A percentile compares a stretch with the other conserved stretches of the same genome.
phyloP scores from a whole-genome alignment of 495 filamentous ascomycete species.

The Cercophora scortea region DNA sequence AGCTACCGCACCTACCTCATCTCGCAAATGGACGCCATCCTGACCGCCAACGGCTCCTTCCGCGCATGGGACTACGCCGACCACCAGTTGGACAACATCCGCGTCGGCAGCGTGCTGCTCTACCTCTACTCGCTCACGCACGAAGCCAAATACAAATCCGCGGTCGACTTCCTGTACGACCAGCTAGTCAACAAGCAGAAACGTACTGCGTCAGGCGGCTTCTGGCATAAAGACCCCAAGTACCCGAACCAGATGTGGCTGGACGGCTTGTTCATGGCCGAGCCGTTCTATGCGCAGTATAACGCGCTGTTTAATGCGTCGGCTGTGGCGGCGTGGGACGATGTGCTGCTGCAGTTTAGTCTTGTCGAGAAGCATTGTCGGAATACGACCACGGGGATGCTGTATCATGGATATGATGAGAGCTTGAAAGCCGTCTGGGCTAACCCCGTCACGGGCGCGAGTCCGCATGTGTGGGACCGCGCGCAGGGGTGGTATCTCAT shows the following conservation, averaged over 20 bases:
- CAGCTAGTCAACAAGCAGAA: slow-evolving; percentile 39
- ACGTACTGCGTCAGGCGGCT: slow-evolving; percentile 40
- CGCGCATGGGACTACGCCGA: slow-evolving; percentile 28
- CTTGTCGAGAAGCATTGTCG: slow-evolving; percentile 44
- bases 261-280: slow-evolving; percentile 47
- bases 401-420: slow-evolving; percentile 54
- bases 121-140: slow-evolving; percentile 33
- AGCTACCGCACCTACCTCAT: slow-evolving; percentile 14
- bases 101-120: slow-evolving; percentile 40
- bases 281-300: slow-evolving; percentile 43
- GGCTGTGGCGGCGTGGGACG: slow-evolving; percentile 24
- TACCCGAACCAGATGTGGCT: slow-evolving; percentile 54
- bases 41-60: slow-evolving; percentile 31
- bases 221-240: slow-evolving; percentile 41
- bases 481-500: slow-evolving; percentile 55
- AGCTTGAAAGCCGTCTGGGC: slow-evolving; percentile 48
- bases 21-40: slow-evolving; percentile 28
- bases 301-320: slow-evolving; percentile 33
- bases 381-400: slow-evolving; percentile 36
- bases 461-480: slow-evolving; percentile 49
- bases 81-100: slow-evolving; percentile 44
- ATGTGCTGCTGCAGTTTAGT: slow-evolving; percentile 46
- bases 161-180: slow-evolving; percentile 34
- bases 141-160: slow-evolving; percentile 29
- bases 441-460: slow-evolving; percentile 44